phyloP scores from a whole-genome alignment of 2,329 filamentous ascomycete species.

The Epichloe sibirici region DNA sequence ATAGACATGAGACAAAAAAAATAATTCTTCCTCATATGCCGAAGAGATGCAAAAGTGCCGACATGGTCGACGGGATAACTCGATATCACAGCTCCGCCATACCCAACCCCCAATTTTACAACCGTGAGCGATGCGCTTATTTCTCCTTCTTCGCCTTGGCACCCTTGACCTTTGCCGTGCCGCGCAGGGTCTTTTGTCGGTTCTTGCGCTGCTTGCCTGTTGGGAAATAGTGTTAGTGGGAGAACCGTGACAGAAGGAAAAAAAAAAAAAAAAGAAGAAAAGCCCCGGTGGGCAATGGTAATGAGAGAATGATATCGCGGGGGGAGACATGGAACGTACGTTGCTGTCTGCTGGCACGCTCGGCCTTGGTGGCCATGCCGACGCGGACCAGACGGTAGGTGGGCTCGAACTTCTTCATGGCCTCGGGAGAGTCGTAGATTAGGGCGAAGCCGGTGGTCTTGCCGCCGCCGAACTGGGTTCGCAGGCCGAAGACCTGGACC shows the following conservation, averaged over 20 bases:
- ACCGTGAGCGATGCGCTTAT: constrained; percentile 40
- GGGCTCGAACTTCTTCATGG: constrained; percentile 99
- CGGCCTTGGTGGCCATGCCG: constrained; percentile 84
- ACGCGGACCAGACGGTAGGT: constrained; percentile 93
- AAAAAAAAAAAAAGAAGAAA: background rate
- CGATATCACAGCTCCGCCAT: constrained; percentile 15
- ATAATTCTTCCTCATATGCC: constrained; percentile 2
- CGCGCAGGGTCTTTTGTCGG: constrained; percentile 95
- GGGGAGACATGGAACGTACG: constrained; percentile 52
- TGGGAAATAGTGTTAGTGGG: constrained; percentile 11
- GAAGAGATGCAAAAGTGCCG: constrained; percentile 14
- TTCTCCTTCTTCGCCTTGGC: constrained; percentile 89
- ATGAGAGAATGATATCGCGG: background rate
- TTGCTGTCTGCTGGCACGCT: constrained; percentile 97
- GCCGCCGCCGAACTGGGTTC: constrained; percentile 98
- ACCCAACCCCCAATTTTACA: constrained; percentile 20
- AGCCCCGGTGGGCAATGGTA: background rate
- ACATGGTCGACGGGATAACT: constrained; percentile 15
- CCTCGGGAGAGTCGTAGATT: constrained; percentile 95
- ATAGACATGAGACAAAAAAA: constrained; percentile 12
- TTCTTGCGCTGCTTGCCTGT: constrained; percentile 99
- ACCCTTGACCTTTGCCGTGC: constrained; percentile 97
- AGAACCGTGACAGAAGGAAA: too few species aligned
- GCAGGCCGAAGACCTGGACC: constrained; percentile 95
- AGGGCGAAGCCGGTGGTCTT: constrained; percentile 99